A percentile compares a stretch with the other conserved stretches of the same genome.
Evolutionary conservation across 345 rosid species (phyloP).

Genomic region (Hevea brasiliensis): DNA sequence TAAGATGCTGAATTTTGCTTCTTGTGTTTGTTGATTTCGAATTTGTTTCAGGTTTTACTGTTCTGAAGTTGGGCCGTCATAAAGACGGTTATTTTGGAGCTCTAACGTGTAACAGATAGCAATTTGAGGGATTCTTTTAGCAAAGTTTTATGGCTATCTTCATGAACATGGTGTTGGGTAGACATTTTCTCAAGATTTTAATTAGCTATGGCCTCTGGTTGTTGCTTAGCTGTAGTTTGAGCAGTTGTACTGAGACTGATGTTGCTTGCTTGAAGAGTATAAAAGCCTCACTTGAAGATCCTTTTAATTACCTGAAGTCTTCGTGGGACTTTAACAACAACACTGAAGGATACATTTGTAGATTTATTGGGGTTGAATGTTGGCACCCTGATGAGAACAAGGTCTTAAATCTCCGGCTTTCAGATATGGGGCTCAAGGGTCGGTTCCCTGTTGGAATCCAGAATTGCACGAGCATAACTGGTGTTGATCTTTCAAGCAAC

Average conservation of each 20-base stretch:
- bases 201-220: conserved; percentile 37
- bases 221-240: conserved; percentile 36
- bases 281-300: conserved; percentile 44
- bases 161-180: conserved; percentile 26
- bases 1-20: conserved; percentile 19
- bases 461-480: conserved; percentile 58
- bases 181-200: conserved; percentile 22
- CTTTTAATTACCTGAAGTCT: conserved; percentile 38
- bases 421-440: conserved; percentile 67
- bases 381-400: conserved; percentile 94
- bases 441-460: conserved; percentile 52
- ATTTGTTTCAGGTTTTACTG: conserved; percentile 33
- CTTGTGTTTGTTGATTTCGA: neutral
- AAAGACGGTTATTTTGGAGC: conserved; percentile 13
- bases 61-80: conserved; percentile 14
- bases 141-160: conserved; percentile 22
- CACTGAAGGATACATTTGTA: conserved; percentile 69
- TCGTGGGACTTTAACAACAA: conserved; percentile 61
- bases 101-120: conserved; percentile 17
- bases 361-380: conserved; percentile 72
- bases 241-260: conserved; percentile 44
- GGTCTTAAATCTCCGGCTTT: conserved; percentile 65
- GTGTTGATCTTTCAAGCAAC: conserved; percentile 74
- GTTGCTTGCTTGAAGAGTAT: conserved; percentile 51
- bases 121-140: conserved; percentile 14